Conservation (phyloP, 352 stramenopile species). For the Globisporangium lucens region DNA sequence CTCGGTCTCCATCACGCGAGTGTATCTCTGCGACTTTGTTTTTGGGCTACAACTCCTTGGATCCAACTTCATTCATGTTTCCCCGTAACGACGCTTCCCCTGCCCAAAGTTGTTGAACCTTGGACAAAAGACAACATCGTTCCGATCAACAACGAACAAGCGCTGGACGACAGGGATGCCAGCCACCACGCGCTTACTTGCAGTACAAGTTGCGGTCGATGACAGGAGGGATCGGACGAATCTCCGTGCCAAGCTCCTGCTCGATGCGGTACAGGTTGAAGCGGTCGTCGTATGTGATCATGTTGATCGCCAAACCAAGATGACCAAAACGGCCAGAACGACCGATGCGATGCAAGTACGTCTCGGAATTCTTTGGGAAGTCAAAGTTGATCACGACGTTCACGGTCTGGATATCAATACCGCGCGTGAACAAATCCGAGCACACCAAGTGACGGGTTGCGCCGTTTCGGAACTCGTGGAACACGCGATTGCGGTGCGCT, state of each 20-base stretch:
- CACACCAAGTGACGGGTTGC: constrained; percentile 97
- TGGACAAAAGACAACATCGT: background rate
- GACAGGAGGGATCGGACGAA: constrained; percentile 96
- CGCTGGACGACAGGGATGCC: background rate
- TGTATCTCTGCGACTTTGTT: background rate
- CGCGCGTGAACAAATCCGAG: constrained; percentile 98
- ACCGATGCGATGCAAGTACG: constrained; percentile 99
- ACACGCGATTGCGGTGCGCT: constrained; percentile 98
- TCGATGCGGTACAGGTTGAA: constrained; percentile 98
- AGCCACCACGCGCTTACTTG: constrained; percentile 49
- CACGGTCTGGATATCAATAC: constrained; percentile 99
- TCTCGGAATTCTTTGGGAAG: constrained; percentile 99
- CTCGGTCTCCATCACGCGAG: background rate
- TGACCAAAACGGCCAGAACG: constrained; percentile 98
- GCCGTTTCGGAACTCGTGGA: constrained; percentile 99
- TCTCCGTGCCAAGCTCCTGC: constrained; percentile 99
- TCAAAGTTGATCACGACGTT: constrained; percentile 99
- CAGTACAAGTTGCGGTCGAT: constrained; percentile 99
- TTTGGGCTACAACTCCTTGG: background rate
- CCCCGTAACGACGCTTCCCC: background rate
- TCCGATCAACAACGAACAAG: background rate
- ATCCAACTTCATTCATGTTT: background rate
- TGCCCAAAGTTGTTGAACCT: background rate
- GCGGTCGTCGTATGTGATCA: constrained; percentile 99
- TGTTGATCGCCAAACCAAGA: constrained; percentile 98